Conservation (phyloP, 192 early-diverging fungal genomes). For the Podila epicladia region DNA sequence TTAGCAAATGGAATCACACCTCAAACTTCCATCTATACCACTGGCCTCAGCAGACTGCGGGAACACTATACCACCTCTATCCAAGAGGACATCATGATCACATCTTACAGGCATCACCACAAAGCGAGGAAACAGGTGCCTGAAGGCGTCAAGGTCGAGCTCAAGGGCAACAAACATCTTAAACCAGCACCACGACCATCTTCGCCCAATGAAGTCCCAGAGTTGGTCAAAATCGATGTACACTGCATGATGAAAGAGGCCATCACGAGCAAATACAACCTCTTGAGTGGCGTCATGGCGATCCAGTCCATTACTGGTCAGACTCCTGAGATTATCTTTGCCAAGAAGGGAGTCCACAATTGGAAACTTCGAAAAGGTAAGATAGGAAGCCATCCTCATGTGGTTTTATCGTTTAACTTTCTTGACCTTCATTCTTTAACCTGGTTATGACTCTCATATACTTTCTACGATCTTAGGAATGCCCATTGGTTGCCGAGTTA, state of each 20-base stretch:
- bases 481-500: conserved; percentile 89
- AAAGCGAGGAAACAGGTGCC: conserved; percentile 49
- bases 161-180: conserved; percentile 54
- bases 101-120: conserved; percentile 75
- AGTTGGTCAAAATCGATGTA: conserved; percentile 77
- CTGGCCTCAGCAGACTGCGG: conserved; percentile 67
- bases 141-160: conserved; percentile 42
- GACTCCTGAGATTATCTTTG: conserved; percentile 82
- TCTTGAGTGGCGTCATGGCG: conserved; percentile 91
- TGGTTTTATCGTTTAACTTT: not conserved
- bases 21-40: conserved; percentile 36
- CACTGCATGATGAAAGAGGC: conserved; percentile 91
- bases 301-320: conserved; percentile 89
- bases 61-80: conserved; percentile 80
- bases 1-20: conserved; percentile 7
- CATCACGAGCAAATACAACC: conserved; percentile 85
- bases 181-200: conserved; percentile 69
- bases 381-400: not conserved
- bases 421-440: not conserved
- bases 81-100: conserved; percentile 78
- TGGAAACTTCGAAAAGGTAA: conserved; percentile 87
- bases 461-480: conserved; percentile 59
- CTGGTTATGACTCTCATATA: not conserved
- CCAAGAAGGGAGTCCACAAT: conserved; percentile 78
- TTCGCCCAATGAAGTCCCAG: conserved; percentile 71